Evolutionary conservation across 352 stramenopile species (phyloP), one percentile per base, ranked within the genome.

Genomic region (Globisporangium polare): DNA sequence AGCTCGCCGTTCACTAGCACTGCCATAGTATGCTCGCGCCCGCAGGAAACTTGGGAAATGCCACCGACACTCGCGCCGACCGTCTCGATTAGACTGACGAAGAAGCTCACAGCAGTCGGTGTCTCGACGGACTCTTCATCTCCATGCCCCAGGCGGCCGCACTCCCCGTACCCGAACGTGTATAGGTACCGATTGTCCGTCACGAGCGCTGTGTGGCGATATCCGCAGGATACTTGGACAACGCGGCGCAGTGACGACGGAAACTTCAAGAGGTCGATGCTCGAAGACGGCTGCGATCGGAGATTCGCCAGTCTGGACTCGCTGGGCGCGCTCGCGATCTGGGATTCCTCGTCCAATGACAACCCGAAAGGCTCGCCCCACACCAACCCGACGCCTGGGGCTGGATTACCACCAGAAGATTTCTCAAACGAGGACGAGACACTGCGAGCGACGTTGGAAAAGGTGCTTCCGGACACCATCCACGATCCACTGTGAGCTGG

Each of bases 11-110:
- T 91, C 18, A 53, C 51, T 7, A 83, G 69, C 6, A 93, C 84
- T 15, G 74, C 78, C 78, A 96, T 90, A 7, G 88, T 95, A 55
- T 96, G 88, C 53, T 96, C 87, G 18, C 87, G 84, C 12, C 88
- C 88, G 57, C 88, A 96, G 0, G 86, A 76, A 0, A 91, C 79
- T 26, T 77, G 72, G 8, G 63, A 45, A 50, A 88, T 70, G 6
- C 83, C 73, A 6, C 64, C 77, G 12, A 83, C 43, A 35, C 46
- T 29, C 1, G 71, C 57, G 3, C 75, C 69, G 26, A 80, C 71
- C 6, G 75, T 56, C 20, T 73, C 63, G 26, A 80, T 78, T 15
- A 82, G 62, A 53, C 74, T 80, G 10, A 66, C 20, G 47, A 94
- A 92, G 56, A 81, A 93, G 9, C 64, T 65, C 5, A 95, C 79